These are phyloP conservation scores for Mediolabrus comicus DNA, from an alignment of 108 stramenopile species.

Conservation along the genomic window DNA sequence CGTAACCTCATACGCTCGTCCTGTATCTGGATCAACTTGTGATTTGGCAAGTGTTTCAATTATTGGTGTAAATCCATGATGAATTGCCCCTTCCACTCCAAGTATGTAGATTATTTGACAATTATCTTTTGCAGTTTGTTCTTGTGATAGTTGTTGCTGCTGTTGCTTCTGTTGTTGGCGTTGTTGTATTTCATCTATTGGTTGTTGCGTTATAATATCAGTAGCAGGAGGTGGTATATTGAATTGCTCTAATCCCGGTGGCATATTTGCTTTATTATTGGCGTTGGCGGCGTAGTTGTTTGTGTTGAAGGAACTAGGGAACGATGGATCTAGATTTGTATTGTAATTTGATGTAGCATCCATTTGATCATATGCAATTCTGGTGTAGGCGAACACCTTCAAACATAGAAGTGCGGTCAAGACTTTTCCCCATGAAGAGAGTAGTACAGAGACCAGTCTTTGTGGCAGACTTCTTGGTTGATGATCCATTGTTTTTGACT, in stretches of 20 bases:
- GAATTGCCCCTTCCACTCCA: conserved; percentile 28
- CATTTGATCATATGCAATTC: neutral
- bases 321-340: neutral
- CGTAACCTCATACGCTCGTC: neutral
- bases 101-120: conserved; percentile 33
- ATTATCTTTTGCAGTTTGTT: neutral
- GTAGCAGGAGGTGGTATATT: neutral
- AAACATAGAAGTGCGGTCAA: conserved; percentile 2
- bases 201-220: neutral
- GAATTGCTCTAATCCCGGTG: neutral
- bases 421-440: neutral
- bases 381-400: conserved; percentile 4
- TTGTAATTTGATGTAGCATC: neutral
- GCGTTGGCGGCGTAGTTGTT: neutral
- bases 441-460: neutral
- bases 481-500: neutral
- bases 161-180: neutral
- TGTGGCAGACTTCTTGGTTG: neutral
- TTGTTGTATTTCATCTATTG: conserved; percentile 1
- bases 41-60: conserved; percentile 11
- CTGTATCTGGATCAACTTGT: neutral
- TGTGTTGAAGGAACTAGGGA: neutral
- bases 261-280: neutral
- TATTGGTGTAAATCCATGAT: conserved; percentile 28
- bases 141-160: neutral